Percentiles rank a stretch among this genome's conserved stretches.
Evolutionary conservation across 202 grass and related monocot species (phyloP).

Genomic region (Bolboschoenoplectus hybrid): DNA sequence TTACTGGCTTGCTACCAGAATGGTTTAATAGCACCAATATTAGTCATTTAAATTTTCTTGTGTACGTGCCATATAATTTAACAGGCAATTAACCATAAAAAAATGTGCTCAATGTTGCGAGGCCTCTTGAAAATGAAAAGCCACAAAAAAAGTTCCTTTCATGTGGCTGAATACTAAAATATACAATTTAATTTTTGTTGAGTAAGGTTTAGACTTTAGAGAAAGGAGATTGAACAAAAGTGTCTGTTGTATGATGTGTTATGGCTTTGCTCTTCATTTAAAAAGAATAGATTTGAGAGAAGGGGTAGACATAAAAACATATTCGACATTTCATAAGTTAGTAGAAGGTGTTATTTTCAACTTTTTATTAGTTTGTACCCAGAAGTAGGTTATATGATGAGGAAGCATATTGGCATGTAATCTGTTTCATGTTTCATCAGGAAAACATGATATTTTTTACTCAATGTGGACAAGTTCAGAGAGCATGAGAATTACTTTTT

Average conservation of each 20-base stretch:
- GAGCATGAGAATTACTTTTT: neutral
- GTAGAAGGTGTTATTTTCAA: neutral
- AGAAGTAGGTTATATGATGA: neutral
- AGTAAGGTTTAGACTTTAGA: constrained; percentile 20
- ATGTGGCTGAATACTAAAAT: neutral
- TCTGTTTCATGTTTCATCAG: constrained; percentile 1
- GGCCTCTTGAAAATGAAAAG: neutral
- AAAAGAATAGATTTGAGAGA: constrained; percentile 13
- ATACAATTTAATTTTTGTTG: neutral
- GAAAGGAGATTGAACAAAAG: neutral
- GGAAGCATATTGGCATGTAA: neutral
- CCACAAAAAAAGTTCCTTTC: neutral
- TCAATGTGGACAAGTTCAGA: neutral
- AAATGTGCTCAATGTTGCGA: neutral
- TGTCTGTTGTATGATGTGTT: neutral
- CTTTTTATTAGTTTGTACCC: neutral
- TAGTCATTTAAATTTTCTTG: constrained; percentile 29
- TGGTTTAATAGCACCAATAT: neutral
- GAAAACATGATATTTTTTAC: neutral
- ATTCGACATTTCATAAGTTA: neutral
- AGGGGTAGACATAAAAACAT: neutral
- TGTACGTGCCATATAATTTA: neutral
- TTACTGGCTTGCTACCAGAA: neutral
- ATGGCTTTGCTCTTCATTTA: neutral
- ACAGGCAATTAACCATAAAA: neutral